Conservation (phyloP, 768 basidiomycete species). For the Lactarius akahatsu region DNA sequence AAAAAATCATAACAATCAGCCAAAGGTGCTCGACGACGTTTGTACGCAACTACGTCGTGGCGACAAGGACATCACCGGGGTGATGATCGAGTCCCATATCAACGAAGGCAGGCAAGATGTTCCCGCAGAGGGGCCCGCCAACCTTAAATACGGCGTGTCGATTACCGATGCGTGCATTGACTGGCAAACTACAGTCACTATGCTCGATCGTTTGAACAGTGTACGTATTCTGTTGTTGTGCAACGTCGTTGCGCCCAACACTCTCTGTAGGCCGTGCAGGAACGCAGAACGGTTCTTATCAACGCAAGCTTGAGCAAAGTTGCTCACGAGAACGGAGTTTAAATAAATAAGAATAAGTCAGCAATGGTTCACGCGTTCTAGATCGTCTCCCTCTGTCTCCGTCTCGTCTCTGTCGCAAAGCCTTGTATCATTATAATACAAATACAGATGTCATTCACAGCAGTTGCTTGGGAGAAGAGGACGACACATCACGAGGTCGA, state of each 20-base stretch:
- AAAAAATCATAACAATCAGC: slow-evolving; percentile 95
- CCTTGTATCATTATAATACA: background rate
- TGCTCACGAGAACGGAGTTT: background rate
- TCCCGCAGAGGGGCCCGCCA: slow-evolving; percentile 61
- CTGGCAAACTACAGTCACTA: slow-evolving; percentile 73
- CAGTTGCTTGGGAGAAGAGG: background rate
- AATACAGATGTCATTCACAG: background rate
- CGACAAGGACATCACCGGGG: slow-evolving; percentile 75
- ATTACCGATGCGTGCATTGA: slow-evolving; percentile 93
- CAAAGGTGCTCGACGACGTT: slow-evolving; percentile 70
- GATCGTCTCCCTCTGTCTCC: background rate
- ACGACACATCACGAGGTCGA: background rate
- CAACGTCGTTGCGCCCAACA: background rate
- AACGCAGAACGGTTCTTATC: slow-evolving; percentile 18
- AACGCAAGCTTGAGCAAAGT: slow-evolving; percentile 8
- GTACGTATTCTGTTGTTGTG: slow-evolving; percentile 31
- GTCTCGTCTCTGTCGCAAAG: background rate
- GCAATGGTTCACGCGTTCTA: background rate
- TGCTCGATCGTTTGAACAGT: slow-evolving; percentile 72
- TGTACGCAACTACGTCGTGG: slow-evolving; percentile 74
- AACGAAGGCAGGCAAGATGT: slow-evolving; percentile 90
- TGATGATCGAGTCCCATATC: slow-evolving; percentile 97
- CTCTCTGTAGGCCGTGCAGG: slow-evolving; percentile 17
- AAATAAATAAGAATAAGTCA: background rate
- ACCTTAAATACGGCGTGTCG: slow-evolving; percentile 75